Percentiles rank a stretch among this genome's conserved stretches.
Conservation (phyloP, 1,284 basidiomycete genomes). For the Moesziomyces parantarcticus region DNA sequence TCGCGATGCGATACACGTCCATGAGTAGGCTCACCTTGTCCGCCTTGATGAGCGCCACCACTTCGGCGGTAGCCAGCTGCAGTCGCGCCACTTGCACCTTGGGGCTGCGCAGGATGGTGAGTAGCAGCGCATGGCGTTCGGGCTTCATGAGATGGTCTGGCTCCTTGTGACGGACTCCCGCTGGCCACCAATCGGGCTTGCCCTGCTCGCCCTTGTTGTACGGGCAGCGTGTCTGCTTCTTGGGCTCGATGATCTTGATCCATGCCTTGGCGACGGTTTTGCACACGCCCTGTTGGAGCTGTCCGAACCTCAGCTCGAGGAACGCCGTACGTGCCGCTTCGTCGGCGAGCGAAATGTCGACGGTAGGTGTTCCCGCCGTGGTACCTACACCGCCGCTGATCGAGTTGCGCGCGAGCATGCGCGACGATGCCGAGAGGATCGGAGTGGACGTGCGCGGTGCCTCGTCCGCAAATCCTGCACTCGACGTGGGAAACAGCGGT, state of each 20-base stretch:
- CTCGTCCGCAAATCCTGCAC: constrained; percentile 1
- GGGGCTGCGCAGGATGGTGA: constrained; percentile 69
- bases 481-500: constrained; percentile 31
- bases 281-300: constrained; percentile 71
- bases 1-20: constrained; percentile 72
- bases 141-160: constrained; percentile 71
- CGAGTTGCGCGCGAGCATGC: constrained; percentile 10
- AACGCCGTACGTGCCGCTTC: constrained; percentile 55
- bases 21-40: constrained; percentile 70
- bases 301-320: constrained; percentile 65
- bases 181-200: constrained; percentile 73
- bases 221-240: constrained; percentile 71
- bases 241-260: constrained; percentile 71
- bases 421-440: constrained; percentile 6
- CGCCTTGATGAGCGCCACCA: constrained; percentile 69
- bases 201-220: constrained; percentile 72
- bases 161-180: constrained; percentile 71
- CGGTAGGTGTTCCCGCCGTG: background rate
- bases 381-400: background rate
- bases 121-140: constrained; percentile 70
- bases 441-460: constrained; percentile 21
- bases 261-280: constrained; percentile 72
- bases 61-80: constrained; percentile 71
- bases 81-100: constrained; percentile 69
- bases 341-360: constrained; percentile 36